Evolutionary conservation across 2,329 filamentous ascomycete genomes (phyloP).

Genomic region (Pseudocercospora musae): DNA sequence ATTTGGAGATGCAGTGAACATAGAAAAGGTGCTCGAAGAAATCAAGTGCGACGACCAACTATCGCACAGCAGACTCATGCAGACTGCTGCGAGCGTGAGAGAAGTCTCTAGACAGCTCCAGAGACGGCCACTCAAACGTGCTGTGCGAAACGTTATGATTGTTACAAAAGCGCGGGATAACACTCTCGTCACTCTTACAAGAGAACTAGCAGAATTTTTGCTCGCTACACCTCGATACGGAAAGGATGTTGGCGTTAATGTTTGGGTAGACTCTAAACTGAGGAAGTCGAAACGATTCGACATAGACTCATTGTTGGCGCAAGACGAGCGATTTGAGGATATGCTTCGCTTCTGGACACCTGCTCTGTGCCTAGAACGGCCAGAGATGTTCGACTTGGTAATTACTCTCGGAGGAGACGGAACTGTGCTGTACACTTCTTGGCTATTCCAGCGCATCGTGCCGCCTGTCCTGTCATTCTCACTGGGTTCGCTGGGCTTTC

Average conservation of each 20-base stretch:
- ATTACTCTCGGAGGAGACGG: slow-evolving; percentile 83
- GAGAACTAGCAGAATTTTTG: slow-evolving; percentile 84
- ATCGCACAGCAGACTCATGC: slow-evolving; percentile 89
- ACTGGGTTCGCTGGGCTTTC: slow-evolving; percentile 79
- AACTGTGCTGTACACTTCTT: slow-evolving; percentile 82
- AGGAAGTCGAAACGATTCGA: slow-evolving; percentile 85
- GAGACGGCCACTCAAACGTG: slow-evolving; percentile 83
- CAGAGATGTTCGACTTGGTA: slow-evolving; percentile 94
- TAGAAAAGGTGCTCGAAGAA: slow-evolving; percentile 91
- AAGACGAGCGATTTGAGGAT: slow-evolving; percentile 70
- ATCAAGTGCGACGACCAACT: slow-evolving; percentile 84
- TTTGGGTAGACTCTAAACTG: slow-evolving; percentile 97
- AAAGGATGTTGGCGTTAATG: slow-evolving; percentile 84
- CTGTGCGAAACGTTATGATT: slow-evolving; percentile 94
- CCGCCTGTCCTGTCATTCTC: slow-evolving; percentile 82
- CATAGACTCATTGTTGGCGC: slow-evolving; percentile 65
- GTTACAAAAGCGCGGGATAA: slow-evolving; percentile 98
- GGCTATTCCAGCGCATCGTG: slow-evolving; percentile 87
- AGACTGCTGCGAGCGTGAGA: slow-evolving; percentile 90
- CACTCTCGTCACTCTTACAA: slow-evolving; percentile 80
- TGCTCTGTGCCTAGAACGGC: slow-evolving; percentile 88
- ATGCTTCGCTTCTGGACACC: slow-evolving; percentile 97
- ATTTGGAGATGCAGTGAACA: slow-evolving; percentile 93
- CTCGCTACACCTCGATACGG: slow-evolving; percentile 86
- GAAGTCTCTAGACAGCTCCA: slow-evolving; percentile 96